Conservation (phyloP, 2,329 filamentous ascomycete species). For the Leptographium wingfieldii region DNA sequence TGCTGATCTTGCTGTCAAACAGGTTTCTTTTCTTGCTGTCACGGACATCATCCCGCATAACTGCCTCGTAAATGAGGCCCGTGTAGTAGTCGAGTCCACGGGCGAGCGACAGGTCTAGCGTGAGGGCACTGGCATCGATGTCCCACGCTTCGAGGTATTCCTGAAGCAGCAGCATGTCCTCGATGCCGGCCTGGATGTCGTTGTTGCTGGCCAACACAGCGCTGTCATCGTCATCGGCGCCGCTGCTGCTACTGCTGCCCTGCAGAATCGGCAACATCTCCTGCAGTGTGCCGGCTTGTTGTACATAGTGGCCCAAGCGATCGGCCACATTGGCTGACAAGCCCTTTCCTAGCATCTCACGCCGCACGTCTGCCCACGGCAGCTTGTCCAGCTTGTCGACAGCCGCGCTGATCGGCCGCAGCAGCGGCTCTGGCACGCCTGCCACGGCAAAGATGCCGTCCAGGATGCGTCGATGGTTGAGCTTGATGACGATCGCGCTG, state of each 20-base stretch:
- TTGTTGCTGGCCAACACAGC: conserved; percentile 56
- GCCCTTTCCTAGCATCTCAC: conserved; percentile 88
- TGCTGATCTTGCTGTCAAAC: conserved; percentile 12
- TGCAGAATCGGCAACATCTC: conserved; percentile 58
- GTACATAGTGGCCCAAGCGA: conserved; percentile 70
- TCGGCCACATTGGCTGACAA: conserved; percentile 65
- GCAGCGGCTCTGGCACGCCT: conserved; percentile 74
- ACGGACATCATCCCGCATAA: conserved; percentile 16
- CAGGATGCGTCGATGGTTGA: conserved; percentile 91
- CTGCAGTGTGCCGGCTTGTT: conserved; percentile 2
- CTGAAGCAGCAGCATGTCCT: conserved; percentile 70
- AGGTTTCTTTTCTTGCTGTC: too few species aligned
- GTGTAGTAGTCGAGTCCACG: conserved; percentile 50
- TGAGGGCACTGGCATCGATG: conserved; percentile 49
- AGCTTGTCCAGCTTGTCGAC: conserved; percentile 90
- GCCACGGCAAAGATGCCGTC: conserved; percentile 86
- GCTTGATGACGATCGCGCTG: conserved; percentile 75
- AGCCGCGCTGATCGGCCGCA: conserved; percentile 76
- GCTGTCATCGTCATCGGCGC: conserved; percentile 34
- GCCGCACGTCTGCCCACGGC: conserved; percentile 77
- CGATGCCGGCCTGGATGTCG: conserved; percentile 64
- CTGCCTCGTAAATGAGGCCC: conserved; percentile 68
- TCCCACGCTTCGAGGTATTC: conserved; percentile 65
- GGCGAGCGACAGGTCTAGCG: conserved; percentile 82
- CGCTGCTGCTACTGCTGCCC: neutral